A percentile compares a stretch with the other conserved stretches of the same genome.
Conservation (phyloP, 2,329 filamentous ascomycete genomes). For the Podosphaera xanthii region DNA sequence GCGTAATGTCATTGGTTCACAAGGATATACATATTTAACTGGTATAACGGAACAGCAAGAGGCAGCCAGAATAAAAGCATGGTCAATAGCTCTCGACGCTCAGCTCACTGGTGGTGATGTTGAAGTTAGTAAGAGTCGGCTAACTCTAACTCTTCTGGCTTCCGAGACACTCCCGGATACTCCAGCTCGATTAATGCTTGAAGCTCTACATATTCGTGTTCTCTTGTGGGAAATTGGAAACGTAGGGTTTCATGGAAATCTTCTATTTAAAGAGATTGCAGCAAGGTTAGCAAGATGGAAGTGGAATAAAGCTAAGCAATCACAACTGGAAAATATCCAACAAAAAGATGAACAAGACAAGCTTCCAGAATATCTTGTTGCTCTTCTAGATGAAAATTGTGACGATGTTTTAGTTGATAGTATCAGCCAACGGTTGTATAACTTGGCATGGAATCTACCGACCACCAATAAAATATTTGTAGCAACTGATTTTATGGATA, state of each 20-base stretch:
- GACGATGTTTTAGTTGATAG: slow-evolving; percentile 58
- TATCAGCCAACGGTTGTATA: slow-evolving; percentile 69
- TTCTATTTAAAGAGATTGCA: slow-evolving; percentile 44
- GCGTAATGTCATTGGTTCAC: slow-evolving; percentile 53
- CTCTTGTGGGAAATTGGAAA: slow-evolving; percentile 59
- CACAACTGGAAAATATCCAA: slow-evolving; percentile 25
- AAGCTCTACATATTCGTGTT: slow-evolving; percentile 76
- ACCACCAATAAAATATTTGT: slow-evolving; percentile 42
- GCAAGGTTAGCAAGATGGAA: slow-evolving; percentile 49
- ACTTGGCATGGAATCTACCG: slow-evolving; percentile 67
- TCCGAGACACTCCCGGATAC: slow-evolving; percentile 71
- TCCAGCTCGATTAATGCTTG: slow-evolving; percentile 67
- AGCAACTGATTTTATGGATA: slow-evolving; percentile 51
- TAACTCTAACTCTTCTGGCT: slow-evolving; percentile 68
- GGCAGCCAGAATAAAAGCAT: slow-evolving; percentile 66
- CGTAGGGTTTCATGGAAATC: slow-evolving; percentile 38
- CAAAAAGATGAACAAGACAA: slow-evolving; percentile 29
- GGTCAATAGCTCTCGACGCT: slow-evolving; percentile 81
- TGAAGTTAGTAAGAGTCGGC: slow-evolving; percentile 68
- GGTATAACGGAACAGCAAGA: slow-evolving; percentile 71
- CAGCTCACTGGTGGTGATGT: slow-evolving; percentile 78
- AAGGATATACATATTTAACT: slow-evolving; percentile 56
- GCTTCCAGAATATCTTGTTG: slow-evolving; percentile 53
- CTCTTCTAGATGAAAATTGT: slow-evolving; percentile 55
- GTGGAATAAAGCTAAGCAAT: slow-evolving; percentile 59